A percentile compares a stretch with the other conserved stretches of the same genome.
Conservation (phyloP, 2,329 filamentous ascomycete species). For the Fusarium sp. region DNA sequence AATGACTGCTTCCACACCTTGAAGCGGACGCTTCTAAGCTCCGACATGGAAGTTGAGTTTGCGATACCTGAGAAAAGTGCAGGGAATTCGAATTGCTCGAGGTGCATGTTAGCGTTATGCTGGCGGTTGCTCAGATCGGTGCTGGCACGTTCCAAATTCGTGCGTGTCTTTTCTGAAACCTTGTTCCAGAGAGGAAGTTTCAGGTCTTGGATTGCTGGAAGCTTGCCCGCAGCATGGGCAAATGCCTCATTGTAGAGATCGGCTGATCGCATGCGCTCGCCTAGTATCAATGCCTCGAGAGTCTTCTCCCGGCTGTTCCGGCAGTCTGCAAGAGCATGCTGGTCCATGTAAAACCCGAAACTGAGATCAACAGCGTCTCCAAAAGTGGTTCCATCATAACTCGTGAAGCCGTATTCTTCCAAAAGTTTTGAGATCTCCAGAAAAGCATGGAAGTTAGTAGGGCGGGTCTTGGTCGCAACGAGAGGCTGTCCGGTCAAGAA, state of each 20-base stretch:
- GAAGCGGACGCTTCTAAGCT: conserved; percentile 83
- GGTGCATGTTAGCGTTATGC: conserved; percentile 72
- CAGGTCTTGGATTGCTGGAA: conserved; percentile 74
- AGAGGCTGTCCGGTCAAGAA: conserved; percentile 71
- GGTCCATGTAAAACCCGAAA: conserved; percentile 80
- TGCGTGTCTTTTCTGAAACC: conserved; percentile 76
- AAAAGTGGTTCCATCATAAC: conserved; percentile 65
- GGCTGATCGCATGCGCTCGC: conserved; percentile 84
- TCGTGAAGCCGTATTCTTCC: conserved; percentile 66
- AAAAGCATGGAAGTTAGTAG: conserved; percentile 64
- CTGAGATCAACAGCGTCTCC: conserved; percentile 69
- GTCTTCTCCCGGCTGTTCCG: conserved; percentile 86
- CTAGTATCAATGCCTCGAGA: conserved; percentile 86
- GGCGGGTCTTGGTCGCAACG: conserved; percentile 63
- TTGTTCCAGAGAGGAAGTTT: conserved; percentile 74
- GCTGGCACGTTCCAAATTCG: conserved; percentile 82
- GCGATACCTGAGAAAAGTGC: conserved; percentile 88
- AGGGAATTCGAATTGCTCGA: conserved; percentile 93
- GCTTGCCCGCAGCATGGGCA: conserved; percentile 88
- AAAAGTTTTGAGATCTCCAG: conserved; percentile 63
- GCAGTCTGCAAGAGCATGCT: conserved; percentile 81
- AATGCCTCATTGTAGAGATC: conserved; percentile 92
- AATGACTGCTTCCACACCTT: conserved; percentile 84
- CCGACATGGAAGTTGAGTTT: conserved; percentile 79
- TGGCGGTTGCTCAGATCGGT: conserved; percentile 81